Conservation (phyloP, 805 yeast species). For the Maudiozyma bulderi region DNA sequence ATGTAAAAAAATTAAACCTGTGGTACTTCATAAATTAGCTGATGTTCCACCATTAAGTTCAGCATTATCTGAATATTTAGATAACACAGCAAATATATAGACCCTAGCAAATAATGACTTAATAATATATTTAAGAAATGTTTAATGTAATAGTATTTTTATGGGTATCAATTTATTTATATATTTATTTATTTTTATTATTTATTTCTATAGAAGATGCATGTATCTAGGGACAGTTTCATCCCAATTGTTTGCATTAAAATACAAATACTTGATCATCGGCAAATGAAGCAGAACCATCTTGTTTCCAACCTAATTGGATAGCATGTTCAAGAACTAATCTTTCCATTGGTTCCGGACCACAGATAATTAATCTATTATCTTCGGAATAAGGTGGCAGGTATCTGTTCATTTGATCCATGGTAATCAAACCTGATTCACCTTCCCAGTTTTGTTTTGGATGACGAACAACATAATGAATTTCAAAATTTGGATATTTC, state of each 20-base stretch:
- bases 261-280: constrained; percentile 7
- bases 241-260: not conserved
- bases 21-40: constrained; percentile 23
- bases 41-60: constrained; percentile 26
- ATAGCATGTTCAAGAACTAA: constrained; percentile 40
- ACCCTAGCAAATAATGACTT: not conserved
- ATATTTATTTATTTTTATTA: not conserved
- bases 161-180: not conserved
- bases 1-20: constrained; percentile 23
- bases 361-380: constrained; percentile 61
- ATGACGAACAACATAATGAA: constrained; percentile 47
- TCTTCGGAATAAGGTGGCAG: constrained; percentile 42
- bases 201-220: not conserved
- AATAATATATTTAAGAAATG: not conserved
- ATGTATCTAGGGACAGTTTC: not conserved
- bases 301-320: constrained; percentile 51
- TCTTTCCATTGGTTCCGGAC: constrained; percentile 63
- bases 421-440: constrained; percentile 48
- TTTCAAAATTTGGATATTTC: constrained; percentile 52
- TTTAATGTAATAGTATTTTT: not conserved
- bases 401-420: constrained; percentile 43
- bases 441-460: constrained; percentile 50
- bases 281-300: not conserved
- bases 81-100: constrained; percentile 20
- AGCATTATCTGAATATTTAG: constrained; percentile 26